phyloP scores from a whole-genome alignment of 345 rosid species.

The Camelina sativa region DNA sequence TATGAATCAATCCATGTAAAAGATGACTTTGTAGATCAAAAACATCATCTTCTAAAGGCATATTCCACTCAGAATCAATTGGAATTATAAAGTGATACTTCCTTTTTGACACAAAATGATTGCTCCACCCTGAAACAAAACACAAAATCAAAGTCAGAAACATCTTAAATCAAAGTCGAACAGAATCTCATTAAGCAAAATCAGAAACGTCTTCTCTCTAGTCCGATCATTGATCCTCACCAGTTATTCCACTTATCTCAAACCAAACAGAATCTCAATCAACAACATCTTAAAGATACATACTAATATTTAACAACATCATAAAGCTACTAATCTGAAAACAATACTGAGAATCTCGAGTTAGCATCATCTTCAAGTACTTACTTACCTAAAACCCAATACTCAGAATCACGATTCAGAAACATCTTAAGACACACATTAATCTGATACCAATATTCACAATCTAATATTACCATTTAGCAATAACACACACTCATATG shows the following conservation, averaged over 20 bases:
- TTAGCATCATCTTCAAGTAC: too few relatives aligned
- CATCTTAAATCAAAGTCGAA: neutral
- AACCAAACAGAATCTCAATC: neutral
- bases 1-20: constrained; percentile 84
- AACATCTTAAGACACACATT: too few relatives aligned
- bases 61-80: constrained; percentile 60
- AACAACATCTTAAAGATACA: neutral
- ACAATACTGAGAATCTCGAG: too few relatives aligned
- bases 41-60: constrained; percentile 56
- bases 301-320: too few relatives aligned
- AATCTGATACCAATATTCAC: too few relatives aligned
- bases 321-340: too few relatives aligned
- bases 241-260: neutral
- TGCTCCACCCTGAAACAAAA: constrained; percentile 68
- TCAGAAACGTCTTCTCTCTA: neutral
- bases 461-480: too few relatives aligned
- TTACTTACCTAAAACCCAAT: too few relatives aligned
- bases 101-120: constrained; percentile 65
- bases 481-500: too few relatives aligned
- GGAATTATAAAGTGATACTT: constrained; percentile 84
- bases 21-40: constrained; percentile 67
- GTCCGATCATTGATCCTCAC: neutral
- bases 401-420: too few relatives aligned
- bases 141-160: neutral
- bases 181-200: neutral